Evolutionary conservation across 495 filamentous ascomycete species (phyloP), one percentile per base, ranked within the genome.

Genomic region (Aeminium ludgeri): DNA sequence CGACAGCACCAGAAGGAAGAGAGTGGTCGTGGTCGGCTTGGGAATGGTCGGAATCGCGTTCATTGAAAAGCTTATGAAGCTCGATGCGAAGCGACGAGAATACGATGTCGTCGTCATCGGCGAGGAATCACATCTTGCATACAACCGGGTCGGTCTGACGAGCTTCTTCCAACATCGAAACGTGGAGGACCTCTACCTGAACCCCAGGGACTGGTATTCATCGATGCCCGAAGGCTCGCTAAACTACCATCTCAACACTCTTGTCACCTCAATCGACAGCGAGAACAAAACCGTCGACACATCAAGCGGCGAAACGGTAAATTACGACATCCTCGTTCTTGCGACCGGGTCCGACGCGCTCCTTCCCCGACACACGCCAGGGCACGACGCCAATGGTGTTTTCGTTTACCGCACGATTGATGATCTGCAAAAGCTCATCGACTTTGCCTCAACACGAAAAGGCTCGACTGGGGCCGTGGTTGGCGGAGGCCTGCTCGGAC

Each of bases 31-130:
- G 25, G 83, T 93, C 19, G 87, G 87, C 7, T 60, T 96, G 60
- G 87, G 87, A 8, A 96, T 96, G 87, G 86, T 96, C 30, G 87
- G 85, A 17, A 82, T 95, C 41, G 76, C 82, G 34, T 86, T 94
- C 58, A 92, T 94, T 46, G 87, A 96, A 59, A 94, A 94, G 60
- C 57, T 94, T 20, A 68, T 94, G 54, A 94, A 93, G 50, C 73
- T 81, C 32, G 86, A 94, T 55, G 72, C 72, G 0, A 75, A 80
- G 48, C 57, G 73, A 44, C 67, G 76, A 25, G 77, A 84, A 58
- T 94, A 82, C 56, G 76, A 91, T 54, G 73, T 96, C 34, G 65
- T 86, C 7, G 86, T 94, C 27, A 82, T 96, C 55, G 87, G 87
- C 53, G 87, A 96, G 53, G 87, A 96, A 55, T 63, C 79, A 1